Evolutionary conservation across 169 alveolate genomes (phyloP).

Genomic region (Cryptosporidium felis): DNA sequence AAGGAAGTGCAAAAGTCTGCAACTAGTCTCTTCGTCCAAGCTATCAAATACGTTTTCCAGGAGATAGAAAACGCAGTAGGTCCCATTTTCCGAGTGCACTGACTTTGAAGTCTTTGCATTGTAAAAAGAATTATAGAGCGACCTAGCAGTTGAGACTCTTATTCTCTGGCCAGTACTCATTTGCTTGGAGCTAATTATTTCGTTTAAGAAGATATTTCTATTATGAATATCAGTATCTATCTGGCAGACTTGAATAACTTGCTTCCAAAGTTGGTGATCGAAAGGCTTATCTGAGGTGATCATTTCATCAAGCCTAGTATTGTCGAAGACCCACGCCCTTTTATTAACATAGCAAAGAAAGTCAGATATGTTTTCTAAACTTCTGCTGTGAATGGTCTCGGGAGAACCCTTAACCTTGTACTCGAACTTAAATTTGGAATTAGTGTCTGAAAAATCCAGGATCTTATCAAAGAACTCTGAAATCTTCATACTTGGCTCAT

Average conservation of each 20-base stretch:
- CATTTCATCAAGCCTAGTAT: conserved; percentile 2
- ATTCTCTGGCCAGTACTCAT: conserved; percentile 55
- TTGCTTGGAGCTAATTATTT: conserved; percentile 20
- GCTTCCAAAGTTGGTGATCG: conserved; percentile 21
- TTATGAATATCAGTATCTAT: conserved; percentile 3
- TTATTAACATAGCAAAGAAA: conserved; percentile 11
- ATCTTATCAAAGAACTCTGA: not conserved
- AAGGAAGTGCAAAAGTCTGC: not conserved
- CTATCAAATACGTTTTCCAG: conserved; percentile 37
- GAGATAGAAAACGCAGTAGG: conserved; percentile 1
- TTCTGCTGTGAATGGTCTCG: no score
- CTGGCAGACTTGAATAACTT: not conserved
- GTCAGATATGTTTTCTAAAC: not conserved
- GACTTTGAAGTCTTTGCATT: not conserved
- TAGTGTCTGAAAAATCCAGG: not conserved
- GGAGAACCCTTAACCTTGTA: not conserved
- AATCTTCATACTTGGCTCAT: not conserved
- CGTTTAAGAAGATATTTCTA: not conserved
- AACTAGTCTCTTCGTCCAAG: conserved; percentile 19
- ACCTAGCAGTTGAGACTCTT: conserved; percentile 50
- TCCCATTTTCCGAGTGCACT: not conserved
- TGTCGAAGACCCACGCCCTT: conserved; percentile 25
- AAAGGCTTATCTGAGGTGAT: conserved; percentile 36
- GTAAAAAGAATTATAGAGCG: not conserved
- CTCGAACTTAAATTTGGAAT: not conserved